Base-by-base conservation (phyloP, 805 yeast genomes). In the Wickerhamiella alocasiicola region DNA sequence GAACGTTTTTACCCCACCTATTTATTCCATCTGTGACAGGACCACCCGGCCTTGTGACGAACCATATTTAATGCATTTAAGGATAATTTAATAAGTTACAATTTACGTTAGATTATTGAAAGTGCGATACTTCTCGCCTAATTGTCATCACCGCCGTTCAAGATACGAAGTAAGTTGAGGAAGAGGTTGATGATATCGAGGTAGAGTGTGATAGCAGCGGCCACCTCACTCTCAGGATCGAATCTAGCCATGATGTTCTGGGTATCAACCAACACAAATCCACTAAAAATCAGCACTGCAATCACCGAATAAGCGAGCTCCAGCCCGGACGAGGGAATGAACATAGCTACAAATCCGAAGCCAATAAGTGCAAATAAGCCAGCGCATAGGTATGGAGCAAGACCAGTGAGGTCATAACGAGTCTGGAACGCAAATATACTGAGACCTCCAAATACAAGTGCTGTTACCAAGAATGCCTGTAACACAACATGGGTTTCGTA, bases 131-230 rank as follows among this genome's bases (percentile, higher is more conserved):
- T n/a, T n/a, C n/a, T n/a, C n/a, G n/a, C n/a, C n/a, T n/a, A 41
- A 15, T 41, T 41, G 21, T 42, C 44, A 13, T 51, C 37, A 49
- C 49, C 42, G 47, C 55, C 24, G 28, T 36, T 58, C 33, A 82
- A 61, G 30, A 83, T 69, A 46, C 93, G 67, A 55, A 84, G 68
- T 45, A 85, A 76, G 60, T 73, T 75, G 48, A 84, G 57, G 64
- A 84, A 85, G 61, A 84, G 67, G 61, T 84, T 84, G 60, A 85
- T 66, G 35, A 83, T 72, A 56, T 84, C 95, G 65, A 84, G 68
- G 57, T 85, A 84, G 46, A 85, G 67, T 49, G 73, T 63, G 55
- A 85, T 74, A 12, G 88, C 74, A 39, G 93, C 88, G 29, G 74
- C 70, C n/a, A 84, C 70, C 53, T 82, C 94, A 50, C 85, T 94